These are phyloP conservation scores for Helminthosporium solani DNA, from an alignment of 2,329 filamentous ascomycete species.

Conservation along the genomic window DNA sequence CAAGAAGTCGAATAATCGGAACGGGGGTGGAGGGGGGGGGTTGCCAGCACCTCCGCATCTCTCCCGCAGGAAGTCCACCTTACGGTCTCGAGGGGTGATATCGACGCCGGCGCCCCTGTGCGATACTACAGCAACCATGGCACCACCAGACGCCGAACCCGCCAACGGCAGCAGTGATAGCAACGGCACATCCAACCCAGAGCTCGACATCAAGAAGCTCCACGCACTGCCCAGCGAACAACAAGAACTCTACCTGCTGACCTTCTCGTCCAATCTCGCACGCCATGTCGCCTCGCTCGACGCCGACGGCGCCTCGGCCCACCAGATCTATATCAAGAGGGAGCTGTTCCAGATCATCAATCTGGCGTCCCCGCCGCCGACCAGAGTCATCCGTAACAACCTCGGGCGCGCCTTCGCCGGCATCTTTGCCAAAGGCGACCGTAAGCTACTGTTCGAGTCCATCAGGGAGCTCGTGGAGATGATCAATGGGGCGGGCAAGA, in stretches of 20 bases:
- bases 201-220: slow-evolving; percentile 88
- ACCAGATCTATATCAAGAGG: slow-evolving; percentile 90
- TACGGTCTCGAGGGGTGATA: too few relatives aligned
- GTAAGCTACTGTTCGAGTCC: slow-evolving; percentile 90
- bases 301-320: slow-evolving; percentile 77
- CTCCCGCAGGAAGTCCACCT: background rate
- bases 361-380: slow-evolving; percentile 76
- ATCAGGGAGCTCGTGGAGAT: slow-evolving; percentile 83
- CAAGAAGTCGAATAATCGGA: slow-evolving; percentile 24
- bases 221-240: slow-evolving; percentile 89
- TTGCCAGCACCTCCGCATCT: slow-evolving; percentile 19
- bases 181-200: slow-evolving; percentile 56
- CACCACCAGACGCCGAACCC: slow-evolving; percentile 25
- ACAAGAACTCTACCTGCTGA: slow-evolving; percentile 91
- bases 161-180: slow-evolving; percentile 25
- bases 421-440: slow-evolving; percentile 81
- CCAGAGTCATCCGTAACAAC: slow-evolving; percentile 86
- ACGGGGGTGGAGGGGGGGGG: too few relatives aligned
- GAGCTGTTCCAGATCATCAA: slow-evolving; percentile 93
- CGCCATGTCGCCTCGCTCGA: slow-evolving; percentile 75
- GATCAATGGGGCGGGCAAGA: slow-evolving; percentile 67
- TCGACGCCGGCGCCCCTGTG: too few relatives aligned
- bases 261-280: slow-evolving; percentile 78
- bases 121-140: slow-evolving; percentile 20
- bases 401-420: slow-evolving; percentile 80